Evolutionary conservation across 2,329 filamentous ascomycete species (phyloP).

Genomic region (Colletotrichum tabaci): DNA sequence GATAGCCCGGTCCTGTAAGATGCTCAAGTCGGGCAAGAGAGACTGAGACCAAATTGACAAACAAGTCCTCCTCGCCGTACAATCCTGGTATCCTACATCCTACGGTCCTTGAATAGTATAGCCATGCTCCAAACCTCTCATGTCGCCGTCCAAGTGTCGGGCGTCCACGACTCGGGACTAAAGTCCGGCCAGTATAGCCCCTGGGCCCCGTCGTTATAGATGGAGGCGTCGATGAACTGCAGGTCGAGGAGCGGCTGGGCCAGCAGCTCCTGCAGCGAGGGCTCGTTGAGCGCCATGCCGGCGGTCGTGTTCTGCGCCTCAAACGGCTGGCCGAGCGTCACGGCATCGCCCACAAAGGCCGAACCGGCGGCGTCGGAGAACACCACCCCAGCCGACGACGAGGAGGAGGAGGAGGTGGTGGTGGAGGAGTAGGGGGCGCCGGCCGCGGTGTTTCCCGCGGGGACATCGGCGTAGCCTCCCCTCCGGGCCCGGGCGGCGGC

Average conservation of each 20-base stretch:
- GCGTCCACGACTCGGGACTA: slow-evolving; percentile 40
- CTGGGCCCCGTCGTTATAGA: slow-evolving; percentile 42
- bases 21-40: not conserved
- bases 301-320: slow-evolving; percentile 46
- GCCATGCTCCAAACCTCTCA: not conserved
- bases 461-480: slow-evolving; percentile 12
- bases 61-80: too few relatives aligned
- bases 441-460: not conserved
- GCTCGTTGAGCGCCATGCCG: slow-evolving; percentile 54
- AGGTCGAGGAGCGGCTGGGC: slow-evolving; percentile 52
- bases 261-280: slow-evolving; percentile 53
- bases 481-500: slow-evolving; percentile 28
- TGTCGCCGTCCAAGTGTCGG: slow-evolving; percentile 33
- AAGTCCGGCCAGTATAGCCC: slow-evolving; percentile 44
- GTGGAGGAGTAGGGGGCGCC: not conserved
- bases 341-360: not conserved
- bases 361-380: too few relatives aligned
- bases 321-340: slow-evolving; percentile 11
- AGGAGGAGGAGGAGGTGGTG: too few relatives aligned
- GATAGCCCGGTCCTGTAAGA: too few relatives aligned
- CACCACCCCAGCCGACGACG: too few relatives aligned
- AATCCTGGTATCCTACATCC: too few relatives aligned
- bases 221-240: slow-evolving; percentile 50
- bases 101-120: too few relatives aligned
- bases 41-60: not conserved